Evolutionary conservation across 495 filamentous ascomycete genomes (phyloP), one percentile per base, ranked within the genome.

Genomic region (Gamarada debralockiae): DNA sequence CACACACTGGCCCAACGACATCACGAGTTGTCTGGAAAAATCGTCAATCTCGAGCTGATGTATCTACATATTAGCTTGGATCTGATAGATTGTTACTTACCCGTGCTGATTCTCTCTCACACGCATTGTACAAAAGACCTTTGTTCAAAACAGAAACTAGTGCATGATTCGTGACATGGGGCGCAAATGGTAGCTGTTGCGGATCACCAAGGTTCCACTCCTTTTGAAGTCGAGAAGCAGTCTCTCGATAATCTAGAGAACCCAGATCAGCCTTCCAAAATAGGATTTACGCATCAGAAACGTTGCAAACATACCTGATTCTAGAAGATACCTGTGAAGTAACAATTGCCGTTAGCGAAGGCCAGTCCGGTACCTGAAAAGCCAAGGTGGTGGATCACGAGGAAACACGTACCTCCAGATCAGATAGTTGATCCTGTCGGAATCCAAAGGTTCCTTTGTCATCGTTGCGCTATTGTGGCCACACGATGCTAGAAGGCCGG

Each of bases 341-440:
- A 55, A 50, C 45, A 53, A 50, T 41, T 55, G 41, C 6, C 51
- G 55, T 58, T 61, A 53, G 57, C 57, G 59, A 54, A 52, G 49
- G 23, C 24, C 47, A 46, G 15, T 42, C 40, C 51, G 8, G 58
- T 65, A 48, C 44, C 52, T 55, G 52, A 33, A 45, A 21, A 22
- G 29, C 42, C 20, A 8, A 33, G 36, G 4, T 24, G 43, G 44
- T 20, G 52, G 56, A 58, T 58, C 52, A 61, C 52, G 60, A 56
- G 53, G 29, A 56, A 57, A 57, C 52, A 60, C 89, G 70, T 80
- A 97, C 89, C 91, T 91, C 89, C 91, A 96, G 76, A 98, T 89
- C 73, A 98, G 78, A 78, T 92, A 97, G 80, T 97, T 98, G 75
- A 97, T 82, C 73, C 92, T 86, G 76, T 97, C 83, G 56, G 90